Evolutionary conservation across 495 filamentous ascomycete genomes (phyloP), one percentile per base, ranked within the genome.

Genomic region (Xylaria intraflava): DNA sequence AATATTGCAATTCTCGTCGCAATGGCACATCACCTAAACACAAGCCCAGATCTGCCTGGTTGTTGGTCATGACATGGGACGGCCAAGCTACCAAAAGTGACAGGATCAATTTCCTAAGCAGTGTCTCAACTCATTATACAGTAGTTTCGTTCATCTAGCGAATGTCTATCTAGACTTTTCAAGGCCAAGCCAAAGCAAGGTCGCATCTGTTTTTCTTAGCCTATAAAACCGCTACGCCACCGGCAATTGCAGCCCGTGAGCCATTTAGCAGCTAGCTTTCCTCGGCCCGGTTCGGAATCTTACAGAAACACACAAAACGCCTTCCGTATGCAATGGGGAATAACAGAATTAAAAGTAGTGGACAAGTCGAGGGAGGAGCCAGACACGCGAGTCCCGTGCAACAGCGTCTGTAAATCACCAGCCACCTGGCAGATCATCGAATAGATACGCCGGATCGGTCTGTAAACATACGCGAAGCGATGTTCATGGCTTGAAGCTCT

Each of bases 401-500:
- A 35, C 7, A 35, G 31, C 2, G 14, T 6, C 14, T 6, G 17
- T 5, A 4, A n/a, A 12, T 6, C 14, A 33, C 31, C 5, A 6
- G 31, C 7, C 5, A 27, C 11, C n/a, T 31, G 19, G 14, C 19
- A n/a, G 20, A 47, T 68, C 64, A 81, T 51, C 87, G 78, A 42
- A 90, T 81, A 45, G 75, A 80, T 30, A 89, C 80, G 14, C 86
- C 87, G 39, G 84, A 88, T 46, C 87, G 69, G 59, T 87, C 87
- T 51, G 90, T 96, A 70, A 91, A 97, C 90, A 99, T 90, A 66
- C 93, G 83, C 17, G 92, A 82, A 16, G 93, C 90, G 67, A 99
- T 96, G 73, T 96, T 96, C 93, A 99, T 99, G 49, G 89, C 83
- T 66, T 87, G 86, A 58, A 99, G 77, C 76, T 99, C 93, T 74